Base-by-base conservation (phyloP, 2,329 filamentous ascomycete genomes). In the Paecilomyces niveus region DNA sequence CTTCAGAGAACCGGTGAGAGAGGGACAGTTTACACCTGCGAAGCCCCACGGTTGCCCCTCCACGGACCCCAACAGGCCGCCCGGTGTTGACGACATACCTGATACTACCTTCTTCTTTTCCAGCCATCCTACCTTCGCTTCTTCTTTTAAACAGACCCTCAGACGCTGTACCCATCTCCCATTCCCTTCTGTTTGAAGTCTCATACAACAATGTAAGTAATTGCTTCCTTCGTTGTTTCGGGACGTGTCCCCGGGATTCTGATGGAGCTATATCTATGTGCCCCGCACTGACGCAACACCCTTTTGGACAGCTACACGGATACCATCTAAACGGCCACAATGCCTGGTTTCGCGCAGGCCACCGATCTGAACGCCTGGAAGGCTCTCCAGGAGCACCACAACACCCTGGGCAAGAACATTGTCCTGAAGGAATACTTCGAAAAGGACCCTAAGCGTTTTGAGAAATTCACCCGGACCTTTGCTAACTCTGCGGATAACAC, bases 401-500 rank as follows among this genome's bases (percentile, higher is more conserved):
- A 90, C 77, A 83, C 83, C 63, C 85, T 94, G 54, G 92, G 91
- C 71, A 92, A 92, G 80, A 86, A 88, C 72, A 94, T 97, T 72
- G 88, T 96, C 63, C 85, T 97, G 65, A 96, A 96, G 81, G 89
- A 96, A 65, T 90, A 90, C 74, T 99, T 97, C 78, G 83, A 90
- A 70, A 86, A 90, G 68, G 92, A 99, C 74, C 86, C 92, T 54
- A 75, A 89, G 72, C 91, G 94, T 63, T 97, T 97, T 81, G 78
- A 88, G 71, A 96, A 94, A 79, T 92, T 96, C 81, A 89, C 87
- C 73, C 89, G 87, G 74, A 90, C 85, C 70, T 96, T 97, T 78
- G 80, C 84, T 68, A 92, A 90, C 77, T 76, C 84, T 56, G 87
- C 89, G 66, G 90, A 95, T 70, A 83, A 83, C 70, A 87, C 86